These are phyloP conservation scores for Penicillium frequentans DNA, from an alignment of 2,329 filamentous ascomycete genomes.

Conservation along the genomic window DNA sequence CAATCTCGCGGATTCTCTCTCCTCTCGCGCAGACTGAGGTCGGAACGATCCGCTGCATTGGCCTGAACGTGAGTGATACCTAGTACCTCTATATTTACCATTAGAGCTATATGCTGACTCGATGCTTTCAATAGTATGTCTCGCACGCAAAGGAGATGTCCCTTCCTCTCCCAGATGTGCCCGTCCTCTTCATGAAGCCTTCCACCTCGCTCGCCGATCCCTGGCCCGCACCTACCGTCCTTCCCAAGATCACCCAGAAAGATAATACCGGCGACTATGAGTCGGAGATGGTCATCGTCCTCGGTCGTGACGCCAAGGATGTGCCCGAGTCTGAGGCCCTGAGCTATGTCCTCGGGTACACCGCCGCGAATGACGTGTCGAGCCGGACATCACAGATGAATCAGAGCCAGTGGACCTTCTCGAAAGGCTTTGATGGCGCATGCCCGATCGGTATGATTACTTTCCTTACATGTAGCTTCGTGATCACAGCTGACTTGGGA, in stretches of 20 bases:
- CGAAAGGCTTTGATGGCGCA: slow-evolving; percentile 59
- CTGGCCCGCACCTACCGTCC: slow-evolving; percentile 50
- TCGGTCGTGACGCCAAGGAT: slow-evolving; percentile 55
- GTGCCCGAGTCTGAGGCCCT: slow-evolving; percentile 58
- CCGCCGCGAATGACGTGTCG: slow-evolving; percentile 63
- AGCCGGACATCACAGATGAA: slow-evolving; percentile 57
- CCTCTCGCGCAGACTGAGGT: slow-evolving; percentile 52
- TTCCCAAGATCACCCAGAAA: slow-evolving; percentile 55
- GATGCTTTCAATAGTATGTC: slow-evolving; percentile 39
- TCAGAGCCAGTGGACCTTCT: slow-evolving; percentile 58
- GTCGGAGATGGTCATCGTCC: slow-evolving; percentile 59
- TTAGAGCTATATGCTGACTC: not conserved
- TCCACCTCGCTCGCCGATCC: slow-evolving; percentile 56
- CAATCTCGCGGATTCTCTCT: slow-evolving; percentile 48
- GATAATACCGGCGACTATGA: slow-evolving; percentile 61
- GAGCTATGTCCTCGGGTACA: slow-evolving; percentile 64
- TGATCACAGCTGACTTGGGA: not conserved
- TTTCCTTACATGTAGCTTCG: not conserved
- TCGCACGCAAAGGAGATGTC: slow-evolving; percentile 55
- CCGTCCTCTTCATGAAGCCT: slow-evolving; percentile 62
- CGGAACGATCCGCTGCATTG: slow-evolving; percentile 60
- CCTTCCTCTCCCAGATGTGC: slow-evolving; percentile 54
- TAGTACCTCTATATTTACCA: not conserved
- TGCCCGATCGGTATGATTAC: slow-evolving; percentile 50
- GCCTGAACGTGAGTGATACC: slow-evolving; percentile 50